These are phyloP conservation scores for Verticillium longisporum DNA, from an alignment of 2,329 filamentous ascomycete genomes.

Conservation along the genomic window DNA sequence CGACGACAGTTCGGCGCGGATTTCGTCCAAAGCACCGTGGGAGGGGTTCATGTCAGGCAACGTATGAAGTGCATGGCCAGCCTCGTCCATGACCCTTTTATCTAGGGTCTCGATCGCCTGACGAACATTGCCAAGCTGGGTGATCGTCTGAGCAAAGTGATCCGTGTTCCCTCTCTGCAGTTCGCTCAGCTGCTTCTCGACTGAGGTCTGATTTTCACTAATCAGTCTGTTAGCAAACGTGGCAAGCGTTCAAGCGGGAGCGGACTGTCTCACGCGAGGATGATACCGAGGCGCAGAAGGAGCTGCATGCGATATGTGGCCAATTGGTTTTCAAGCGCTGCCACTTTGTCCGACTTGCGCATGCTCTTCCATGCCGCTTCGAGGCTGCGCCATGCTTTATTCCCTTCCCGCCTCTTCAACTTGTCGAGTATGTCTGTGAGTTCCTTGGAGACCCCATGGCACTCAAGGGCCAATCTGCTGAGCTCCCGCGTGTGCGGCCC, in stretches of 20 bases:
- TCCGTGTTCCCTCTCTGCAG: background rate
- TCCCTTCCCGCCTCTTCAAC: background rate
- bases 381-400: slow-evolving; percentile 2
- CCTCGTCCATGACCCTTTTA: background rate
- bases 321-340: background rate
- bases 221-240: background rate
- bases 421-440: background rate
- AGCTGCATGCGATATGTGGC: slow-evolving; percentile 1
- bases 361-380: background rate
- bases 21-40: background rate
- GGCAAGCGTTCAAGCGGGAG: background rate
- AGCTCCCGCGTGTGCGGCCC: background rate
- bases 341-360: slow-evolving; percentile 2
- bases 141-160: background rate
- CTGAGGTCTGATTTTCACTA: background rate
- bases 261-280: background rate
- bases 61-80: background rate
- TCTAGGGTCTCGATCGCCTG: background rate
- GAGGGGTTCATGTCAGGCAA: background rate
- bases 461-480: background rate
- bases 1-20: background rate
- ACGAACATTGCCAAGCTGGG: background rate
- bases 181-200: background rate
- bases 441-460: background rate
- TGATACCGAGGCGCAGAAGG: background rate